phyloP scores from a whole-genome alignment of 768 basidiomycete species.

The Leccinellum albellum region DNA sequence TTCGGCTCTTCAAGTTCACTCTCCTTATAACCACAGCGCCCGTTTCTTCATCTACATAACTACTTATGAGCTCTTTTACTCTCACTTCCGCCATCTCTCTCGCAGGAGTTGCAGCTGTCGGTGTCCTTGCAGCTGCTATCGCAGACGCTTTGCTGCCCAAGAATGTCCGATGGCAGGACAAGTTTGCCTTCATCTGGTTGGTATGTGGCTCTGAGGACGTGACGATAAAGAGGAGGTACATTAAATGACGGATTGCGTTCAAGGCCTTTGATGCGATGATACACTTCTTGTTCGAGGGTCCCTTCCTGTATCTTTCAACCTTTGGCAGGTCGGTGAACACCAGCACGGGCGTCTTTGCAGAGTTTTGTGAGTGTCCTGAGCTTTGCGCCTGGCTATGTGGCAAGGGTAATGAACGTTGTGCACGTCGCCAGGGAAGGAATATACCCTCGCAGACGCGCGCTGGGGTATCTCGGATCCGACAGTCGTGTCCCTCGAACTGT shows the following conservation, averaged over 20 bases:
- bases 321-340: slow-evolving; percentile 73
- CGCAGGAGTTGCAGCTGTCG: slow-evolving; percentile 51
- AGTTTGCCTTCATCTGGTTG: slow-evolving; percentile 74
- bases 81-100: slow-evolving; percentile 63
- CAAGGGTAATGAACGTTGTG: neutral
- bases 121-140: slow-evolving; percentile 47
- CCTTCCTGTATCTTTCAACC: slow-evolving; percentile 73
- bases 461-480: slow-evolving; percentile 81
- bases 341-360: slow-evolving; percentile 63
- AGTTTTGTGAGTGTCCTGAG: slow-evolving; percentile 55
- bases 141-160: slow-evolving; percentile 59
- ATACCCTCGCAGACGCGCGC: slow-evolving; percentile 73
- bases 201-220: slow-evolving; percentile 36
- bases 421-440: slow-evolving; percentile 63
- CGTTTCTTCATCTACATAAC: too few species aligned
- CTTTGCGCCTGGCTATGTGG: neutral
- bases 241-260: neutral
- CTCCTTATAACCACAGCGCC: neutral
- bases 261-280: slow-evolving; percentile 80
- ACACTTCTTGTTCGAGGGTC: slow-evolving; percentile 76
- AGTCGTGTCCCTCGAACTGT: slow-evolving; percentile 76
- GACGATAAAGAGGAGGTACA: neutral
- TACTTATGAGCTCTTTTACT: slow-evolving; percentile 41
- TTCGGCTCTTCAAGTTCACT: too few species aligned
- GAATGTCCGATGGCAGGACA: slow-evolving; percentile 60